phyloP scores from a whole-genome alignment of 805 yeast species.

The Peterozyma toletana region DNA sequence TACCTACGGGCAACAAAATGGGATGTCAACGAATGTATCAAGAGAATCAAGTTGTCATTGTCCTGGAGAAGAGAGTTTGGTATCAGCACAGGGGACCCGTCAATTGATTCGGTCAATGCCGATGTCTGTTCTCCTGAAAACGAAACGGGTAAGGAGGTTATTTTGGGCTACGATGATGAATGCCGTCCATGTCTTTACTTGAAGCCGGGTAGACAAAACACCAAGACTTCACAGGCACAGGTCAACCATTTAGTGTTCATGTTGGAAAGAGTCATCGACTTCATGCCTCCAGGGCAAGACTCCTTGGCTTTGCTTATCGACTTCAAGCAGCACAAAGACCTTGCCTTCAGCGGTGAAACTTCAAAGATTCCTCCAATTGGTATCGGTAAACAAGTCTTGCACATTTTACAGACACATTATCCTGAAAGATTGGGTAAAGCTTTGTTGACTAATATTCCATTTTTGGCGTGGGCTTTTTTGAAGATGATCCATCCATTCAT shows the following conservation, averaged over 20 bases:
- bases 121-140: conserved; percentile 58
- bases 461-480: conserved; percentile 88
- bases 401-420: conserved; percentile 92
- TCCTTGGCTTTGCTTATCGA: conserved; percentile 86
- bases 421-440: conserved; percentile 97
- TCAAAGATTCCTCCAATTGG: conserved; percentile 81
- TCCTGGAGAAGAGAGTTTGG: conserved; percentile 96
- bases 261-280: conserved; percentile 89
- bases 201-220: conserved; percentile 94
- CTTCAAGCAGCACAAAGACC: conserved; percentile 70
- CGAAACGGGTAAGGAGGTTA: conserved; percentile 88
- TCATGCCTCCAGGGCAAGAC: conserved; percentile 96
- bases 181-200: conserved; percentile 88
- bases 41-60: conserved; percentile 67
- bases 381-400: conserved; percentile 85
- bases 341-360: conserved; percentile 30
- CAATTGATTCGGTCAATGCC: conserved; percentile 33
- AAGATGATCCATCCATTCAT: conserved; percentile 92
- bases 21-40: conserved; percentile 63
- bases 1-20: conserved; percentile 93
- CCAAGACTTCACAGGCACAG: conserved; percentile 82
- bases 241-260: conserved; percentile 91
- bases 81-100: conserved; percentile 38
- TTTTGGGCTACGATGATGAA: conserved; percentile 85
- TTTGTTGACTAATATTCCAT: conserved; percentile 85